Evolutionary conservation across 192 early-diverging fungal genomes (phyloP).

Genomic region (Backusella macrospora): DNA sequence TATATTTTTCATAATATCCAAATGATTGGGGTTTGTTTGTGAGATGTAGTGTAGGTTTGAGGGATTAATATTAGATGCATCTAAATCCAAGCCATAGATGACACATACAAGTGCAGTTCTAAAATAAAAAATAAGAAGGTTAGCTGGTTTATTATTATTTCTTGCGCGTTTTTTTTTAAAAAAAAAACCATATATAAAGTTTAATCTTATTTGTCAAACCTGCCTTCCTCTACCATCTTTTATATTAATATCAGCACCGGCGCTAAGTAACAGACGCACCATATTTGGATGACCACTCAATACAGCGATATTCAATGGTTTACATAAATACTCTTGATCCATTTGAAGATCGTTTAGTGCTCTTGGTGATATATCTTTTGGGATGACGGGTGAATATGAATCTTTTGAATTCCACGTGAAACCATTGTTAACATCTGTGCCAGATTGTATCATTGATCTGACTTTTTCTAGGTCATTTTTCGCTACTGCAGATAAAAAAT

Average conservation of each 20-base stretch:
- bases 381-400: slow-evolving; percentile 44
- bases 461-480: slow-evolving; percentile 44
- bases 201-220: not conserved
- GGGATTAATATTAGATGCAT: slow-evolving; percentile 55
- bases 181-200: too few species aligned
- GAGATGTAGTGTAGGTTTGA: slow-evolving; percentile 58
- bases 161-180: not conserved
- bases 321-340: slow-evolving; percentile 50
- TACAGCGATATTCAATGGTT: slow-evolving; percentile 61
- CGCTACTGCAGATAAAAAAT: slow-evolving; percentile 44
- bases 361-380: slow-evolving; percentile 30
- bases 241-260: slow-evolving; percentile 57
- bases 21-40: slow-evolving; percentile 53
- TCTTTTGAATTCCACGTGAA: slow-evolving; percentile 48
- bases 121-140: not conserved
- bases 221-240: slow-evolving; percentile 70
- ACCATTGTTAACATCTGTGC: slow-evolving; percentile 48
- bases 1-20: slow-evolving; percentile 53
- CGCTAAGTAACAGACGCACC: slow-evolving; percentile 55
- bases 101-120: slow-evolving; percentile 66
- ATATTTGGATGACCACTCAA: slow-evolving; percentile 60
- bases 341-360: slow-evolving; percentile 33
- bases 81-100: slow-evolving; percentile 60
- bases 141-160: not conserved
- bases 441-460: slow-evolving; percentile 41